phyloP scores from a whole-genome alignment of 768 basidiomycete species.

The Xerocomus brunneocitrinus region DNA sequence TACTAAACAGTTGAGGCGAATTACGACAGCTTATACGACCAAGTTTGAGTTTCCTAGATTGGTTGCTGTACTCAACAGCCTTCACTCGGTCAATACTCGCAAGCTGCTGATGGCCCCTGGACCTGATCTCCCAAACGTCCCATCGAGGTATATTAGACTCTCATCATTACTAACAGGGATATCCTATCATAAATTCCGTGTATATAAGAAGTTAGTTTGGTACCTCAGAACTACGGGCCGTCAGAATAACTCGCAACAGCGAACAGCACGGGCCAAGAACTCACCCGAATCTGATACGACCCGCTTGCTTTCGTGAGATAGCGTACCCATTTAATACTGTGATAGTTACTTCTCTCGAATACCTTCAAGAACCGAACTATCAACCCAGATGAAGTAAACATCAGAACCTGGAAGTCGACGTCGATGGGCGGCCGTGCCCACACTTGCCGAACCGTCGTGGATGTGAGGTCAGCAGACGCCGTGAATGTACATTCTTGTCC shows the following conservation, averaged over 20 bases:
- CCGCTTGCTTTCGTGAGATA: conserved; percentile 94
- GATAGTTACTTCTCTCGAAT: conserved; percentile 93
- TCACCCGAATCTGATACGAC: conserved; percentile 87
- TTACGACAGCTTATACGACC: conserved; percentile 15
- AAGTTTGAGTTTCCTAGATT: conserved; percentile 21
- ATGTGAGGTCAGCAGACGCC: conserved; percentile 77
- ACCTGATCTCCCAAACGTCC: conserved; percentile 6
- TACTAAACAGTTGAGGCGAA: conserved; percentile 11
- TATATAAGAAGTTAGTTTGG: conserved; percentile 15
- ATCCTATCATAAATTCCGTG: conserved; percentile 24
- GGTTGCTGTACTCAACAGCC: conserved; percentile 9
- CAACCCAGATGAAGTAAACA: conserved; percentile 96
- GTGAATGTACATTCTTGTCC: conserved; percentile 85
- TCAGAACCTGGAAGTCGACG: conserved; percentile 97
- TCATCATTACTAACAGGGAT: conserved; percentile 17
- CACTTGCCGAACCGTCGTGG: conserved; percentile 88
- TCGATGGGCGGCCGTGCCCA: conserved; percentile 99
- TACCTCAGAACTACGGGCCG: conserved; percentile 24
- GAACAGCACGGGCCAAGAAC: conserved; percentile 28
- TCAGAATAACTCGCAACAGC: not conserved
- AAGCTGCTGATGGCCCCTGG: not conserved
- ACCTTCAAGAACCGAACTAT: conserved; percentile 97
- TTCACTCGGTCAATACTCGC: not conserved
- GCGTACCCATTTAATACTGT: conserved; percentile 93
- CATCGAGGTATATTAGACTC: conserved; percentile 24